Conservation (phyloP, 345 rosid genomes). For the Syzygium grande region DNA sequence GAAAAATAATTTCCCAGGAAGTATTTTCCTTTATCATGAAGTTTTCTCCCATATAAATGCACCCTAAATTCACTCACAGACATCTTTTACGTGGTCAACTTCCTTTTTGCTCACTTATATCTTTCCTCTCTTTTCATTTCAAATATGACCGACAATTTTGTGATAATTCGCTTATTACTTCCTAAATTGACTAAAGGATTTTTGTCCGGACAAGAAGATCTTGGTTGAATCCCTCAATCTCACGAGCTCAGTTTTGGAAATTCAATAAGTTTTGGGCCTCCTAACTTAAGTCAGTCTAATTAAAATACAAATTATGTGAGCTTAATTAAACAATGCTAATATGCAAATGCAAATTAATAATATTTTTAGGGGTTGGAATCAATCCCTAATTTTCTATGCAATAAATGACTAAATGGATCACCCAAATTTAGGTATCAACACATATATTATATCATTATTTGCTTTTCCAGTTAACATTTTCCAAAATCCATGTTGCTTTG, state of each 20-base stretch:
- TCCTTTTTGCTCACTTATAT: not conserved
- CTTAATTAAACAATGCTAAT: not conserved
- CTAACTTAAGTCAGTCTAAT: not conserved
- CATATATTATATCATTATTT: too few relatives aligned
- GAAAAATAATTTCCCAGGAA: too few relatives aligned
- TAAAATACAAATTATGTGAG: not conserved
- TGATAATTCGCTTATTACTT: not conserved
- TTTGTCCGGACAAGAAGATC: not conserved
- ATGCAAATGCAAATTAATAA: not conserved
- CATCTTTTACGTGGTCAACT: not conserved
- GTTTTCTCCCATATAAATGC: too few relatives aligned
- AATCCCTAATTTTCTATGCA: too few relatives aligned
- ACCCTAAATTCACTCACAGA: not conserved
- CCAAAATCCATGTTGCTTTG: not conserved
- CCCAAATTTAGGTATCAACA: not conserved
- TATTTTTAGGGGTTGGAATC: not conserved
- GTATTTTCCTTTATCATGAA: too few relatives aligned
- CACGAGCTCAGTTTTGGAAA: not conserved
- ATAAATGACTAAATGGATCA: too few relatives aligned
- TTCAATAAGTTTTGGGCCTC: not conserved
- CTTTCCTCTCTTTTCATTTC: not conserved
- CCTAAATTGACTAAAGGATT: not conserved
- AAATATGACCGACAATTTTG: not conserved
- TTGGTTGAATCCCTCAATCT: not conserved
- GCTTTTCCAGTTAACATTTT: not conserved